phyloP scores from a whole-genome alignment of 1,284 basidiomycete genomes.

The Somion occarium region DNA sequence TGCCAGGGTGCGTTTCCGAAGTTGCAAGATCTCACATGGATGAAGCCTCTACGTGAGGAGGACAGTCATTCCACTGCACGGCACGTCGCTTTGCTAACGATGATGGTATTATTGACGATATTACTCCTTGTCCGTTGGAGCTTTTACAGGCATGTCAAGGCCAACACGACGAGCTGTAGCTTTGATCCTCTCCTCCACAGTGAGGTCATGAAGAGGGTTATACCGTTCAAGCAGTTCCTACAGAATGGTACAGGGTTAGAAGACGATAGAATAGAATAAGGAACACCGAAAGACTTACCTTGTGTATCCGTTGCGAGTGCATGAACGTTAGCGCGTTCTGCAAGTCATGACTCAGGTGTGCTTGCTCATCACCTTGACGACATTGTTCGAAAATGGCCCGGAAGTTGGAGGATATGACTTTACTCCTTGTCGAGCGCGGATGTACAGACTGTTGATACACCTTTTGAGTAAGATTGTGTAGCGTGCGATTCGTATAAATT shows the following conservation, averaged over 20 bases:
- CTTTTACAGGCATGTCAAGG: slow-evolving; percentile 57
- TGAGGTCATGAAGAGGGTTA: slow-evolving; percentile 79
- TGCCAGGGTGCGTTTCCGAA: no score
- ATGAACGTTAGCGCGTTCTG: slow-evolving; percentile 71
- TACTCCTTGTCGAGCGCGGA: slow-evolving; percentile 41
- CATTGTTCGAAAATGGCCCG: slow-evolving; percentile 52
- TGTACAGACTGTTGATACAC: slow-evolving; percentile 40
- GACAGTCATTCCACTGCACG: no score
- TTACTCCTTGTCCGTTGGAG: not conserved
- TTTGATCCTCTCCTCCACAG: slow-evolving; percentile 72
- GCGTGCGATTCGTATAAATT: slow-evolving; percentile 2
- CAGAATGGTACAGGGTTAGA: slow-evolving; percentile 6
- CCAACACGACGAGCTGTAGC: slow-evolving; percentile 87
- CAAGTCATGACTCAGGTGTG: slow-evolving; percentile 41
- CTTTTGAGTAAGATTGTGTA: slow-evolving; percentile 9
- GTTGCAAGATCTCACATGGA: no score
- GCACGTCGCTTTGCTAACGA: no score
- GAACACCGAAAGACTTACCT: slow-evolving; percentile 30
- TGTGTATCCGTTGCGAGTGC: slow-evolving; percentile 58
- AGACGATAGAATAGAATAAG: not conserved
- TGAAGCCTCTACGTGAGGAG: no score
- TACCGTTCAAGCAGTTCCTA: slow-evolving; percentile 78
- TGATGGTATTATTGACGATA: no score
- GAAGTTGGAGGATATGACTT: slow-evolving; percentile 43
- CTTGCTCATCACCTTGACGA: slow-evolving; percentile 21